Conservation (phyloP, 2,329 filamentous ascomycete species). For the Botrytis galanthina region DNA sequence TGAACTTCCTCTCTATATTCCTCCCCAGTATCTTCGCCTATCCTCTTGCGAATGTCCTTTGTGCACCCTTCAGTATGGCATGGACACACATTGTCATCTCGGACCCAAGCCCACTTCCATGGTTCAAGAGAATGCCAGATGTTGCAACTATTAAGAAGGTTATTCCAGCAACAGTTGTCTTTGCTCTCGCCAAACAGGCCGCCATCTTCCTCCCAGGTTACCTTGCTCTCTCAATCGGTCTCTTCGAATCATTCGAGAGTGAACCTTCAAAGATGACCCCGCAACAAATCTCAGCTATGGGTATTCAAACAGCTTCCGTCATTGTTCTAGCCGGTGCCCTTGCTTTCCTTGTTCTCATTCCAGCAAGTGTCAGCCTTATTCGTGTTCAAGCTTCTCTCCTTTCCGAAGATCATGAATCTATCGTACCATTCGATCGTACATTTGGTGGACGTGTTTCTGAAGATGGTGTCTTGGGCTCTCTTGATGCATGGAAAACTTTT, state of each 20-base stretch:
- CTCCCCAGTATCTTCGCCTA: conserved; percentile 47
- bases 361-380: conserved; percentile 71
- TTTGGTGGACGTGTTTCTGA: conserved; percentile 76
- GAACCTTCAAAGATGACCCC: conserved; percentile 24
- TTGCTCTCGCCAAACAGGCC: conserved; percentile 58
- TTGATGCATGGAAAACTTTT: conserved; percentile 79
- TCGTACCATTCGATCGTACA: conserved; percentile 86
- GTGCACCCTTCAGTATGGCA: conserved; percentile 67
- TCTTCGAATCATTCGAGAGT: conserved; percentile 41
- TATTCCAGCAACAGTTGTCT: conserved; percentile 61
- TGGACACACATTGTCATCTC: conserved; percentile 90
- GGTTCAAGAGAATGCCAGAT: conserved; percentile 63
- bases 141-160: conserved; percentile 66
- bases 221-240: conserved; percentile 38
- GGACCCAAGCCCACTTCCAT: conserved; percentile 58
- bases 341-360: conserved; percentile 66
- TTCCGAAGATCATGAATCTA: conserved; percentile 74
- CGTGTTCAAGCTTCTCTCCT: conserved; percentile 87
- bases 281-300: conserved; percentile 39
- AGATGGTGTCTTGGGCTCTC: conserved; percentile 65
- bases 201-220: conserved; percentile 48
- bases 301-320: conserved; percentile 48
- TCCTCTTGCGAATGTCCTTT: conserved; percentile 57
- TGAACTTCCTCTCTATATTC: conserved; percentile 43
- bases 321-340: conserved; percentile 48